Percentiles rank a stretch among this genome's conserved stretches.
Evolutionary conservation across 2,329 filamentous ascomycete genomes (phyloP).

Genomic region (Apiospora phragmitis): DNA sequence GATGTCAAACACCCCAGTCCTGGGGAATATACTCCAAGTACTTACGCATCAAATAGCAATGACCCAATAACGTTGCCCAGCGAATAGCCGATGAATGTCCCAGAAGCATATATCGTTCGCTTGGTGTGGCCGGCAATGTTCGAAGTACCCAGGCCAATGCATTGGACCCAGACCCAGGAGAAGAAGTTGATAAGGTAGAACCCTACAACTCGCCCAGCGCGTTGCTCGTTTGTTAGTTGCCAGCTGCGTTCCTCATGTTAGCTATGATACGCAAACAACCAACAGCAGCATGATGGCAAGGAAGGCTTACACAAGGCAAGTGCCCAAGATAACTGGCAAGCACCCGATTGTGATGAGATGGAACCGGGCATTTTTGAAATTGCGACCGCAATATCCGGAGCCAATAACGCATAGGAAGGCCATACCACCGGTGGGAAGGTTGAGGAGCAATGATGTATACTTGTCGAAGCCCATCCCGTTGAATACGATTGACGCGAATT

Average conservation of each 20-base stretch:
- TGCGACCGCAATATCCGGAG: constrained; percentile 30
- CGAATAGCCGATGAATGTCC: constrained; percentile 35
- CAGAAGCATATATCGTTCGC: constrained; percentile 30
- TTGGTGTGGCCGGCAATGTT: constrained; percentile 36
- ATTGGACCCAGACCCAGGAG: constrained; percentile 30
- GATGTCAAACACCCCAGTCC: neutral
- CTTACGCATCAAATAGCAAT: constrained; percentile 32
- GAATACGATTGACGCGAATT: constrained; percentile 34
- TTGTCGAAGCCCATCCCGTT: constrained; percentile 36
- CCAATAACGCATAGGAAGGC: constrained; percentile 32
- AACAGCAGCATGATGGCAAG: neutral
- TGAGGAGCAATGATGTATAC: constrained; percentile 34
- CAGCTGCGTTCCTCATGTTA: constrained; percentile 18
- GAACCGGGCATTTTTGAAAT: constrained; percentile 25
- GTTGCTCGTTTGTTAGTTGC: constrained; percentile 24
- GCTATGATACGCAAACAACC: neutral
- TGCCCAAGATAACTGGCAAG: constrained; percentile 31
- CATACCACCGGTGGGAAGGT: constrained; percentile 33
- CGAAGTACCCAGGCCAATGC: constrained; percentile 32
- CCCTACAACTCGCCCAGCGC: constrained; percentile 27
- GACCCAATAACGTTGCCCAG: constrained; percentile 36
- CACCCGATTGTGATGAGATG: constrained; percentile 28
- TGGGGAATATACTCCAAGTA: neutral
- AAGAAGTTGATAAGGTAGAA: constrained; percentile 34
- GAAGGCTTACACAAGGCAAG: constrained; percentile 20